Evolutionary conservation across 345 rosid species (phyloP), one percentile per base, ranked within the genome.

Genomic region (Corchorus olitorius): DNA sequence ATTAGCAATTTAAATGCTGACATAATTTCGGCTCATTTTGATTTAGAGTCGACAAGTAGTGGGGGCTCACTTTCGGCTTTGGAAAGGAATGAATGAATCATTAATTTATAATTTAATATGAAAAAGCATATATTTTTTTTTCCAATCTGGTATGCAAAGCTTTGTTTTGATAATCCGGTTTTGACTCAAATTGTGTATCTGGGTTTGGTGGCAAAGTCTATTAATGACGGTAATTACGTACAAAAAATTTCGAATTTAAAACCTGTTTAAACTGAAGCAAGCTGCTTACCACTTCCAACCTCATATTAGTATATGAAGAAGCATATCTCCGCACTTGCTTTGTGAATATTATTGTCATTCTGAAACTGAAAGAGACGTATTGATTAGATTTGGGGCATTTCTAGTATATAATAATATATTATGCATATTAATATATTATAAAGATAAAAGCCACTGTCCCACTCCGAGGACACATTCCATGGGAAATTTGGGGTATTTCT

Each of bases 41-140:
- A 45, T 19, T 20, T 19, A 19, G 70, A 48, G n/a, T n/a, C n/a
- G 72, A 67, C 72, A 19, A 14, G 16, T 14, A 46, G 54, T 45
- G 72, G 72, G 72, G 72, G 49, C 58, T 49, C 72, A 68, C 72
- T 69, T 58, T 50, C 73, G 73, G 73, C 54, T 33, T 69, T 33
- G 59, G 59, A 33, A 50, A 69, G 14, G 8, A 69, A 33, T n/a
- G 17, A 22, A 49, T 67, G 39, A 46, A 45, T 19, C 15, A 35
- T 5, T 10, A n/a, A n/a, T n/a, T n/a, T n/a, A n/a, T n/a, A n/a
- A n/a, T n/a, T n/a, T n/a, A 45, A 39, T 4, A 39, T 3, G 43
- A 39, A 19, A 33, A 45, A 53, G 50, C 20, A 63, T 7, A 45
- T 45, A 0, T 20, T 27, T 27, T 27, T 27, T 27, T 27, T 27